Base-by-base conservation (phyloP, 2,329 filamentous ascomycete species). In the Sporothrix euskadiensis region DNA sequence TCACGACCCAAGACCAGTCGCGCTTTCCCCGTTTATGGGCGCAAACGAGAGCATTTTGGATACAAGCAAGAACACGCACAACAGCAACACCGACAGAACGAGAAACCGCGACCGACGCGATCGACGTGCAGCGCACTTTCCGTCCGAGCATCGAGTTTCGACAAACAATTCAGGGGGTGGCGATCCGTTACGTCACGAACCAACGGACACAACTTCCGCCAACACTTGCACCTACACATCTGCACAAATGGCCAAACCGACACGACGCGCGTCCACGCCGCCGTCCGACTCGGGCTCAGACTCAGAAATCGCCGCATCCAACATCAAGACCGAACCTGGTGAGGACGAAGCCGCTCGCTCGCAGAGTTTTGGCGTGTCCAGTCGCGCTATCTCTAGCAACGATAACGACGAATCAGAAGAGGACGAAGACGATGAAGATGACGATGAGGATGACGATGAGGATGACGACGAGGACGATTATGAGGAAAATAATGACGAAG, bases 281-380 rank as follows among this genome's bases (percentile, higher is more conserved):
- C 22, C 61, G 16, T 54, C 56, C 22, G 69, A 52, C 22, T 61
- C 69, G 19, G 69, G 47, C 14, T 52, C 69, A 1, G 69, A 71
- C 4, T 35, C 54, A 1, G 69, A 61, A n/a, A 30, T 9, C 32
- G 19, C 68, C 26, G 32, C 16, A 14, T 57, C 68, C 4, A 44
- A 70, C 19, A 57, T 44, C 52, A 70, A 70, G 52, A 47, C 49
- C 4, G 68, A 59, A 35, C 68, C 35, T 10, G 52, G 47, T n/a
- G 52, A 57, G n/a, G 52, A 30, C 22, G 30, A 44, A 12, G 44
- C 19, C 5, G 19, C 30, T 49, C 32, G 7, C 30, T 52, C 19
- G 19, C 66, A 54, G 22, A 35, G 44, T 16, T n/a, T 22, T 14
- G 44, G 65, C 14, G 6, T n/a, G 26, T 52, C 30, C 30, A 22